Base-by-base conservation (phyloP, 192 early-diverging fungal species). In the Kappamyces sp. region DNA sequence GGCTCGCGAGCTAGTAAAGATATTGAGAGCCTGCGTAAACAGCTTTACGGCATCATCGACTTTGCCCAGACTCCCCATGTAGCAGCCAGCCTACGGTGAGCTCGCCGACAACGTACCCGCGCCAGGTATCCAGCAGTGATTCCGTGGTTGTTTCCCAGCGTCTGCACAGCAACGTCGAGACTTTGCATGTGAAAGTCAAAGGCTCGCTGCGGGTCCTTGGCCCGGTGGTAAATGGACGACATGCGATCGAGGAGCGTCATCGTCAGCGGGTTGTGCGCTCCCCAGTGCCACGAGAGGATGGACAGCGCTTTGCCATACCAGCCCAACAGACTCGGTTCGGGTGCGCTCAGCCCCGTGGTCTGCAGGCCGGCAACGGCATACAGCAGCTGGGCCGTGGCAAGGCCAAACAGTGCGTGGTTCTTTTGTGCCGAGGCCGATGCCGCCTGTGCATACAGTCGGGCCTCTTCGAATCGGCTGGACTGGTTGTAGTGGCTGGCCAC, bases 41-140 rank as follows among this genome's bases (percentile, higher is more conserved):
- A 51, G 45, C 9, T 51, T 31, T n/a, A 70, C 47, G 32, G 76
- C 63, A 32, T 67, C 55, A 5, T 67, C 68, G 2, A 57, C 9
- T 30, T 32, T 7, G 9, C 54, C 54, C 4, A 57, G 38, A 40
- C 45, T 57, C 29, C 38, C 14, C 52, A 60, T 30, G 38, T 50
- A 60, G 31, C 54, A 57, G 1, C 54, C 54, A 41, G 54, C 54
- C 54, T 57, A 57, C 15, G 7, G 8, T 57, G 7, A 57, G 9
- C 40, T 2, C 22, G 22, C 0, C 22, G 22, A 0, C 8, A 1
- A 51, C 58, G 2, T 40, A 76, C 75, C 63, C 67, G 61, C 2
- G 67, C 59, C 14, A 75, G 50, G 60, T 79, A 76, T 4, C 71
- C 73, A 4, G 70, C 77, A 34, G 77, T 79, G 11, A 69, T 61